A percentile compares a stretch with the other conserved stretches of the same genome.
phyloP scores from a whole-genome alignment of 768 basidiomycete genomes.

The Sistotremastrum niveocremeum region DNA sequence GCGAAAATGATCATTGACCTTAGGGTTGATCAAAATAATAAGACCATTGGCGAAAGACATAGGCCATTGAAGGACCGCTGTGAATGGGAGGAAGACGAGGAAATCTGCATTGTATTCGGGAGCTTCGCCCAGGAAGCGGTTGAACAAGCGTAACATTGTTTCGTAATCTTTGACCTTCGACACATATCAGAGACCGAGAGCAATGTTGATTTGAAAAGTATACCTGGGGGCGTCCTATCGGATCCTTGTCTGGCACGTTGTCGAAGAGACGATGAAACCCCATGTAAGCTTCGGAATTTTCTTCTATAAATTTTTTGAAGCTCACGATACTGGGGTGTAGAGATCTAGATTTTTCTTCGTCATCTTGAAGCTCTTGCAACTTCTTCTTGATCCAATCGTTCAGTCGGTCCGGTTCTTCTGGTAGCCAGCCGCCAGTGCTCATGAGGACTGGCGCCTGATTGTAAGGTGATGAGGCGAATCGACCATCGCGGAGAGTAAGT shows the following conservation, averaged over 20 bases:
- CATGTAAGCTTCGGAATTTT: slow-evolving; percentile 10
- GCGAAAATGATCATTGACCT: slow-evolving; percentile 34
- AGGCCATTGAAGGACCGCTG: slow-evolving; percentile 29
- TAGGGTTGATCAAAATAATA: slow-evolving; percentile 23
- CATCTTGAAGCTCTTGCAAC: too few relatives aligned
- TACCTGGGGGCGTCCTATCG: too few relatives aligned
- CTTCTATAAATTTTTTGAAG: slow-evolving; percentile 15
- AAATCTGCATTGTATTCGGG: slow-evolving; percentile 27
- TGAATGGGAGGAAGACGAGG: slow-evolving; percentile 33
- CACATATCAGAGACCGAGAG: too few relatives aligned
- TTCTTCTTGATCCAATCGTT: too few relatives aligned
- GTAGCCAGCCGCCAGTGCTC: too few relatives aligned
- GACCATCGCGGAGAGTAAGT: too few relatives aligned
- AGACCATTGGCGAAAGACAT: slow-evolving; percentile 25
- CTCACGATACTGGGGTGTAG: slow-evolving; percentile 8
- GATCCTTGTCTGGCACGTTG: too few relatives aligned
- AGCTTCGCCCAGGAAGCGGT: slow-evolving; percentile 28
- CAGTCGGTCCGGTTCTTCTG: too few relatives aligned
- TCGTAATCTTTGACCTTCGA: slow-evolving; percentile 30
- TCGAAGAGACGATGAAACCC: slow-evolving; percentile 16
- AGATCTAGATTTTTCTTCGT: slow-evolving; percentile 4
- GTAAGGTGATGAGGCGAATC: too few relatives aligned
- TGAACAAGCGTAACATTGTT: slow-evolving; percentile 26
- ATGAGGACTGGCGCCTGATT: too few relatives aligned
- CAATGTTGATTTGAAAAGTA: too few relatives aligned